A percentile compares a stretch with the other conserved stretches of the same genome.
These are phyloP conservation scores for Antitrichia curtipendula DNA, from an alignment of 225 moss, liverwort and hornwort species.

Conservation along the genomic window DNA sequence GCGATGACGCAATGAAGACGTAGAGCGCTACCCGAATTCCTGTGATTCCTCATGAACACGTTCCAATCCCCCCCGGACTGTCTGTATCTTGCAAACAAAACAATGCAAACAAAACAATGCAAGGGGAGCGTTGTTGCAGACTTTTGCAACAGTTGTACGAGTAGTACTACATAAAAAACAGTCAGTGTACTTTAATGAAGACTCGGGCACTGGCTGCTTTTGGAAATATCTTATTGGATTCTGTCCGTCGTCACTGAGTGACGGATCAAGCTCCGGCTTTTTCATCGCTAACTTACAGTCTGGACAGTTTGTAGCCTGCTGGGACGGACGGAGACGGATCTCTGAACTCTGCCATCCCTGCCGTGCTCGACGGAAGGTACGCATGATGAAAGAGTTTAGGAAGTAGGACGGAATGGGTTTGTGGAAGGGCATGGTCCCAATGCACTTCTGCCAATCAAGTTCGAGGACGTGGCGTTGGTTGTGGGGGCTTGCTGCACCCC, in stretches of 20 bases:
- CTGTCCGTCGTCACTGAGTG: not conserved
- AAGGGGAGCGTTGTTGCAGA: rapidly evolving
- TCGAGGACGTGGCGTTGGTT: too few species aligned
- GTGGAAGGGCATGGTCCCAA: too few species aligned
- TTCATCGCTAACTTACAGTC: not conserved
- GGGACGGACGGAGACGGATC: too few species aligned
- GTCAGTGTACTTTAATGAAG: not conserved
- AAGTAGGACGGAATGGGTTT: too few species aligned
- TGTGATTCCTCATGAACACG: not conserved
- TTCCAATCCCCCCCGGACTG: too few species aligned
- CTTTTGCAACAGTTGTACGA: not conserved
- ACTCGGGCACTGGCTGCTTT: not conserved
- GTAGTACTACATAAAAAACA: not conserved
- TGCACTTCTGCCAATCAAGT: too few species aligned
- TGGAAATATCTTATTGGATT: not conserved
- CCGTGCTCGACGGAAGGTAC: too few species aligned
- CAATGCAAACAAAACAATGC: not conserved
- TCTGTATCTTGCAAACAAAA: not conserved
- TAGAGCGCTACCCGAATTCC: rapidly evolving
- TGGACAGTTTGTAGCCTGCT: too few species aligned
- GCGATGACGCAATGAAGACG: too few species aligned
- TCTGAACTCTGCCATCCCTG: too few species aligned
- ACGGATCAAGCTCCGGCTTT: not conserved
- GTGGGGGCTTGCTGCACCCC: too few species aligned
- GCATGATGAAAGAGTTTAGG: too few species aligned